phyloP scores from a whole-genome alignment of 2,329 filamentous ascomycete genomes.

The Cylindrodendrum hubeiense region DNA sequence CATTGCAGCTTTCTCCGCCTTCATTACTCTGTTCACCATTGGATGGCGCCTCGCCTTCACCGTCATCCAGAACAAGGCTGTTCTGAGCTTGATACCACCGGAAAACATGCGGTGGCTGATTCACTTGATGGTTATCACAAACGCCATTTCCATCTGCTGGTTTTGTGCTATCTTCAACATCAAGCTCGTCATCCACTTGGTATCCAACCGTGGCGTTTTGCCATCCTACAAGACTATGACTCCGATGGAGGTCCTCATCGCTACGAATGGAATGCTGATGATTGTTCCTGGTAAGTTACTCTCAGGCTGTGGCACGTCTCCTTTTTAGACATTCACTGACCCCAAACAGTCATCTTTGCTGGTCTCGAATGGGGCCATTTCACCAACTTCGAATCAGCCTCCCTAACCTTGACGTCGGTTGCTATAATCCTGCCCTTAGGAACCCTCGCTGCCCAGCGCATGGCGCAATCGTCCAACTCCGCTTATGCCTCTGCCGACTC shows the following conservation, averaged over 20 bases:
- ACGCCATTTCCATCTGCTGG: constrained; percentile 60
- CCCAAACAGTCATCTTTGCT: constrained; percentile 61
- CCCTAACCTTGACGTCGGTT: constrained; percentile 63
- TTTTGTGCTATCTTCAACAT: constrained; percentile 69
- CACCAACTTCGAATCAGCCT: constrained; percentile 62
- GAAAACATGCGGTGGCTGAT: constrained; percentile 52
- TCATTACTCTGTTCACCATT: constrained; percentile 50
- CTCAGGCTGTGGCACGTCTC: neutral
- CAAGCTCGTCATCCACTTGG: constrained; percentile 63
- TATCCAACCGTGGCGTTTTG: constrained; percentile 60
- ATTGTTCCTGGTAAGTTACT: constrained; percentile 62
- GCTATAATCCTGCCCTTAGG: constrained; percentile 65
- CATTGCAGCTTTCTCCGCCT: constrained; percentile 48
- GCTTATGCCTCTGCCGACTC: constrained; percentile 33
- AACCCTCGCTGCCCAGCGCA: constrained; percentile 63
- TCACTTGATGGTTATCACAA: constrained; percentile 53
- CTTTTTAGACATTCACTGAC: neutral
- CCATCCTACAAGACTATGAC: constrained; percentile 56
- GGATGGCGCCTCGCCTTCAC: constrained; percentile 50
- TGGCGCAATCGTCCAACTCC: constrained; percentile 46
- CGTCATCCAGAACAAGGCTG: constrained; percentile 51
- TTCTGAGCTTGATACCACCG: constrained; percentile 42
- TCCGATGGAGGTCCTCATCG: constrained; percentile 67
- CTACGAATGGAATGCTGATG: constrained; percentile 69
- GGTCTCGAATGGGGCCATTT: constrained; percentile 59